These are phyloP conservation scores for Vairimorpha apis DNA, from an alignment of 371 early-diverging fungal genomes.

Conservation along the genomic window DNA sequence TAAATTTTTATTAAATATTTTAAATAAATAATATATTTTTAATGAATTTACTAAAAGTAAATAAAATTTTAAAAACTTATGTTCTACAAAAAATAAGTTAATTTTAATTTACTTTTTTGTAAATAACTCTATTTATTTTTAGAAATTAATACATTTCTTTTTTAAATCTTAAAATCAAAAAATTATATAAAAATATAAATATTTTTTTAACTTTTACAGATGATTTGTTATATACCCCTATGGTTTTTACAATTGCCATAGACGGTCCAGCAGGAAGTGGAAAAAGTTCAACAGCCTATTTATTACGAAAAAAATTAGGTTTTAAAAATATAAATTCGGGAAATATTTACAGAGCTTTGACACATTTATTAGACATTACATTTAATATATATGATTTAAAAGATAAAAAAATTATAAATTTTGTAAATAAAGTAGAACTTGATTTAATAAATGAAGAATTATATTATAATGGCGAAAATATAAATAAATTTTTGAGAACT, in stretches of 20 bases:
- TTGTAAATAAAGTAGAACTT: conserved; percentile 18
- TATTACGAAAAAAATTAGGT: conserved; percentile 68
- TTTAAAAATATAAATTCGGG: conserved; percentile 76
- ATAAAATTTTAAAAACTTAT: too few species aligned
- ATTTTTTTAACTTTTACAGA: background rate
- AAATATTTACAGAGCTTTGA: conserved; percentile 62
- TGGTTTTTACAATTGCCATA: conserved; percentile 69
- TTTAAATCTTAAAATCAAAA: too few species aligned
- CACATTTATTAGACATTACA: conserved; percentile 53
- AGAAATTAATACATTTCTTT: too few species aligned
- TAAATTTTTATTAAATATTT: too few species aligned
- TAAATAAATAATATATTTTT: too few species aligned
- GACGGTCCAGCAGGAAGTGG: conserved; percentile 85
- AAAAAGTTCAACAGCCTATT: conserved; percentile 74
- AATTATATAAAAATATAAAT: too few species aligned
- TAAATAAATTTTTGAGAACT: conserved; percentile 68
- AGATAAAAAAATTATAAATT: conserved; percentile 7
- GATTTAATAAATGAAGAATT: conserved; percentile 53
- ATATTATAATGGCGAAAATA: conserved; percentile 67
- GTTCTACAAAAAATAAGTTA: too few species aligned
- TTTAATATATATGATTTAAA: conserved; percentile 10
- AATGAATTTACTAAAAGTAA: too few species aligned
- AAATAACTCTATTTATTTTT: too few species aligned
- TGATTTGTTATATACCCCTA: conserved; percentile 16
- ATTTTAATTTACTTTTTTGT: too few species aligned